A percentile compares a stretch with the other conserved stretches of the same genome.
Conservation (phyloP, 176 grass and related monocot genomes). For the Saccharum spontaneum region DNA sequence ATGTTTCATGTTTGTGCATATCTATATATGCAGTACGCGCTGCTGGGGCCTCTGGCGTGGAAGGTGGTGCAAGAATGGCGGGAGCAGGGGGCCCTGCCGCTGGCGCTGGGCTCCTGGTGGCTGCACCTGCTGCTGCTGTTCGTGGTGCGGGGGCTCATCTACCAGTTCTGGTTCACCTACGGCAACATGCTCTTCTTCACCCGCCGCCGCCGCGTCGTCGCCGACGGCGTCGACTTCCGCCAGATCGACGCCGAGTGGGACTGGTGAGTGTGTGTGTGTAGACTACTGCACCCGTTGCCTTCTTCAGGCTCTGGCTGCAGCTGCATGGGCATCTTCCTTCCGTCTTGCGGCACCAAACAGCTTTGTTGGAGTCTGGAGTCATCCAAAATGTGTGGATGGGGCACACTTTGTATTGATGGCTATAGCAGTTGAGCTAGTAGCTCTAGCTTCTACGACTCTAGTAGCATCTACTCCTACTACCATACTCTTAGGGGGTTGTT, state of each 20-base stretch:
- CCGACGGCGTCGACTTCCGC: conserved; percentile 67
- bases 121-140: conserved; percentile 64
- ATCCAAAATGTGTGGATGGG: neutral
- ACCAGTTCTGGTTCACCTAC: conserved; percentile 80
- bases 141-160: conserved; percentile 43
- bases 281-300: too few relatives aligned
- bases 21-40: conserved; percentile 46
- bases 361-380: neutral
- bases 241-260: conserved; percentile 89
- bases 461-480: too few relatives aligned
- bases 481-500: too few relatives aligned
- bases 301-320: too few relatives aligned
- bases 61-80: conserved; percentile 58
- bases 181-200: conserved; percentile 89
- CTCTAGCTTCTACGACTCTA: neutral
- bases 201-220: conserved; percentile 67
- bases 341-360: neutral
- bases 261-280: conserved; percentile 40
- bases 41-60: conserved; percentile 59
- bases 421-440: too few relatives aligned
- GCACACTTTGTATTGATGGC: neutral
- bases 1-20: neutral
- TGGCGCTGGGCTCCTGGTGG: conserved; percentile 46
- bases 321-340: neutral
- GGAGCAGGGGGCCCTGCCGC: conserved; percentile 7